Conservation (phyloP, 805 yeast species). For the Ogataea trehaloabstinens region DNA sequence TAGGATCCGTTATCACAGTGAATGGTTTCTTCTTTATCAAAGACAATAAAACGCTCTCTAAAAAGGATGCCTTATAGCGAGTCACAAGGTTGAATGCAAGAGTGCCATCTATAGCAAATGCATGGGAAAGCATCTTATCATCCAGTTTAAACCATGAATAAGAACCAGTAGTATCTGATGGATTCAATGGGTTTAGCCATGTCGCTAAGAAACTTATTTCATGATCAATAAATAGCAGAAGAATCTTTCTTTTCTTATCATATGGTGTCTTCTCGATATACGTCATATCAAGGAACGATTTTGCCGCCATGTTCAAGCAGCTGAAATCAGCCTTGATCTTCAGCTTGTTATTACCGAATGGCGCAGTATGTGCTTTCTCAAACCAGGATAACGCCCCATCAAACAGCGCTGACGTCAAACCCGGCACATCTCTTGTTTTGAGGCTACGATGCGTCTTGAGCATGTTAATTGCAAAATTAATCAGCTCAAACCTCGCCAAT, state of each 20-base stretch:
- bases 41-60: slow-evolving; percentile 38
- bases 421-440: slow-evolving; percentile 41
- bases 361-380: slow-evolving; percentile 56
- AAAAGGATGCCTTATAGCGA: slow-evolving; percentile 46
- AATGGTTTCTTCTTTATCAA: slow-evolving; percentile 58
- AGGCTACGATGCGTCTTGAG: slow-evolving; percentile 53
- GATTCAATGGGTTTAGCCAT: slow-evolving; percentile 70
- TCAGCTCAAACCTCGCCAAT: slow-evolving; percentile 67
- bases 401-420: slow-evolving; percentile 51
- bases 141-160: slow-evolving; percentile 34
- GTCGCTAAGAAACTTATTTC: slow-evolving; percentile 71
- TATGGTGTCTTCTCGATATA: slow-evolving; percentile 24
- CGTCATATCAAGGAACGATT: slow-evolving; percentile 25
- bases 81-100: slow-evolving; percentile 70
- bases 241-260: slow-evolving; percentile 51
- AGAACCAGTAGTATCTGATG: slow-evolving; percentile 38
- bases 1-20: slow-evolving; percentile 52
- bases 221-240: slow-evolving; percentile 65
- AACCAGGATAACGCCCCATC: slow-evolving; percentile 83
- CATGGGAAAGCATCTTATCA: slow-evolving; percentile 46
- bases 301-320: slow-evolving; percentile 53
- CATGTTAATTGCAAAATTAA: slow-evolving; percentile 65
- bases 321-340: slow-evolving; percentile 68
- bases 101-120: slow-evolving; percentile 66
- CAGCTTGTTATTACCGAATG: slow-evolving; percentile 80